A percentile compares a stretch with the other conserved stretches of the same genome.
phyloP scores from a whole-genome alignment of 2,329 filamentous ascomycete species.

The Daldinia sp. region DNA sequence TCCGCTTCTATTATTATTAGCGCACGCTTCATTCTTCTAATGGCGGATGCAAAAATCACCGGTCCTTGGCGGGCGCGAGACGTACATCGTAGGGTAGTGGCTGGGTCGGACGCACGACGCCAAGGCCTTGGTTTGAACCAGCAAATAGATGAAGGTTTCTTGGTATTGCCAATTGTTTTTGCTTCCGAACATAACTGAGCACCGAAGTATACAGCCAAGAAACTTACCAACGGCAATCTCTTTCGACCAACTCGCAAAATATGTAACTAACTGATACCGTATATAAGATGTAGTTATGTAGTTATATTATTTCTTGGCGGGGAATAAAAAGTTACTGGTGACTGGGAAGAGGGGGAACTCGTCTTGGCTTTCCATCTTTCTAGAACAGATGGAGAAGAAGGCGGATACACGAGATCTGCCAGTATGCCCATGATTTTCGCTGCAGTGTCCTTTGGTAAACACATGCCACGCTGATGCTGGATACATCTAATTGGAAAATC shows the following conservation, averaged over 20 bases:
- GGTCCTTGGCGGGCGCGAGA: conserved; percentile 30
- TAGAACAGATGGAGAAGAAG: conserved; percentile 23
- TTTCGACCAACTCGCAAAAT: conserved; percentile 17
- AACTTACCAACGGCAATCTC: conserved; percentile 27
- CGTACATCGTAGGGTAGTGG: conserved; percentile 16
- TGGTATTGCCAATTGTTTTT: conserved; percentile 40
- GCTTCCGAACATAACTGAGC: conserved; percentile 24
- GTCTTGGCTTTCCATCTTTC: conserved; percentile 21
- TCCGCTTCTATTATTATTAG: conserved; percentile 20
- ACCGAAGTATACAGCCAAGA: conserved; percentile 35
- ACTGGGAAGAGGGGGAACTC: conserved; percentile 11
- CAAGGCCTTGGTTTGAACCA: conserved; percentile 37
- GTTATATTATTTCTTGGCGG: conserved; percentile 27
- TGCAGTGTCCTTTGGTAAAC: not conserved
- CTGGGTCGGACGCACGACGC: conserved; percentile 23
- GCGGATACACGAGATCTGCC: conserved; percentile 3
- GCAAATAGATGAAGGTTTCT: conserved; percentile 37
- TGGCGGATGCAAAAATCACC: conserved; percentile 23
- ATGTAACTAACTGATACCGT: conserved; percentile 20
- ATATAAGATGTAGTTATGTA: conserved; percentile 23
- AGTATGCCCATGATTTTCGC: conserved; percentile 17
- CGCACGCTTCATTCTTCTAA: conserved; percentile 25
- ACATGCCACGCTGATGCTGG: not conserved
- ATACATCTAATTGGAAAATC: not conserved
- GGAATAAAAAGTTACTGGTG: conserved; percentile 13